Evolutionary conservation across 2,329 filamentous ascomycete species (phyloP).

Genomic region (Helicocarpus griseus): DNA sequence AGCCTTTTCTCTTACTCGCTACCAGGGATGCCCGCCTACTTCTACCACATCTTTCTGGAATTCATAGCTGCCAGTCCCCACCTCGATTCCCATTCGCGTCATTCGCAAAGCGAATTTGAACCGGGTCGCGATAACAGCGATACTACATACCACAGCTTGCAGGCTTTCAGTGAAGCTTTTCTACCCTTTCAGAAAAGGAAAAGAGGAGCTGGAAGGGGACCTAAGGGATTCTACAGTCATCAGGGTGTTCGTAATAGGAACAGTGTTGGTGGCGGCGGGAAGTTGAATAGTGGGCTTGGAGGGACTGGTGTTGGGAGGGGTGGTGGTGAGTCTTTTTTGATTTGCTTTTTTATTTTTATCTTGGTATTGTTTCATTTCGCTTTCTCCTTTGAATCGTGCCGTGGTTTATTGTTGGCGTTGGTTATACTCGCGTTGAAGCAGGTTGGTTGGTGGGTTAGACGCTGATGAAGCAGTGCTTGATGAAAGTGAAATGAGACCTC

Average conservation of each 20-base stretch:
- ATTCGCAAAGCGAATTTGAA: not conserved
- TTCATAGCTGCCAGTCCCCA: constrained; percentile 33
- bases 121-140: not conserved
- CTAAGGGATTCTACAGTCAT: not conserved
- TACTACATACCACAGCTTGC: not conserved
- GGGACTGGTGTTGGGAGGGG: not conserved
- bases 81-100: not conserved
- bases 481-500: too few species aligned
- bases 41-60: constrained; percentile 55
- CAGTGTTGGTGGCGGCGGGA: not conserved
- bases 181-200: not conserved
- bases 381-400: too few species aligned
- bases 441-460: too few species aligned
- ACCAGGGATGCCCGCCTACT: constrained; percentile 50
- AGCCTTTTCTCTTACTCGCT: not conserved
- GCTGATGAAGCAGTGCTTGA: too few species aligned
- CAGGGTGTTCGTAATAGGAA: not conserved
- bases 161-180: not conserved
- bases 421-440: too few species aligned
- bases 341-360: not conserved
- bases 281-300: not conserved
- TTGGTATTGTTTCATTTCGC: too few species aligned
- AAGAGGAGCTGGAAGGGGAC: not conserved
- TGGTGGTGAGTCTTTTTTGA: not conserved
- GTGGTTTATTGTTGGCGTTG: not conserved